These are phyloP conservation scores for Chaetothyriales sp. DNA, from an alignment of 2,329 filamentous ascomycete genomes.

Conservation along the genomic window DNA sequence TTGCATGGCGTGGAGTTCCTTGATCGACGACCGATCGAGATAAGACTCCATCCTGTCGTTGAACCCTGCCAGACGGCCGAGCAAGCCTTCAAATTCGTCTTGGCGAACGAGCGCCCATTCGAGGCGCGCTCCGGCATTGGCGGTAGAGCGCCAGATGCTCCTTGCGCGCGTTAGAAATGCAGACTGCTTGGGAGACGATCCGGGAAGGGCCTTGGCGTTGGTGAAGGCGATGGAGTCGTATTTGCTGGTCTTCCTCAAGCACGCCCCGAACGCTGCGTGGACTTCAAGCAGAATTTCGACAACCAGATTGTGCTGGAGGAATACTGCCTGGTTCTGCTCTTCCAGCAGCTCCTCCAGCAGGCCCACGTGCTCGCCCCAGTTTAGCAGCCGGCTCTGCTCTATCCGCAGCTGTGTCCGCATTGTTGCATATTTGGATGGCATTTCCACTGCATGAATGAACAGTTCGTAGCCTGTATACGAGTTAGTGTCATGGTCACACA, in stretches of 20 bases:
- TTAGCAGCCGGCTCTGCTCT: slow-evolving; percentile 4
- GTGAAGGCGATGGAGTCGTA: background rate
- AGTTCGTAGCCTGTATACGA: slow-evolving; percentile 2
- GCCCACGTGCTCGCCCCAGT: slow-evolving; percentile 4
- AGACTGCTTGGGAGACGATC: background rate
- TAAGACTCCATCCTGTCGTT: background rate
- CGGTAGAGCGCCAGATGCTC: background rate
- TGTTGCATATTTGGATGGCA: slow-evolving; percentile 2
- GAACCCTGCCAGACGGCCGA: background rate
- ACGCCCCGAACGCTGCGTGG: background rate
- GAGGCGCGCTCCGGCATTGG: background rate
- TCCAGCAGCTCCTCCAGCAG: slow-evolving; percentile 3
- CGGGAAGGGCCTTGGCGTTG: background rate
- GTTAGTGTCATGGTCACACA: background rate
- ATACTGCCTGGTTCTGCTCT: slow-evolving; percentile 1
- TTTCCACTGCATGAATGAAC: slow-evolving; percentile 2
- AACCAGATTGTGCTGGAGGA: slow-evolving; percentile 1
- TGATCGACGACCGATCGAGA: background rate
- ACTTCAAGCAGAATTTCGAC: slow-evolving; percentile 6
- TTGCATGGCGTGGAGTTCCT: background rate
- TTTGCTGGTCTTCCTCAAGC: background rate
- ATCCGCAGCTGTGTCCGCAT: slow-evolving; percentile 1
- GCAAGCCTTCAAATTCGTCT: background rate
- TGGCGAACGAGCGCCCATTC: background rate
- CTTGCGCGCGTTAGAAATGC: background rate